Evolutionary conservation across 495 filamentous ascomycete genomes (phyloP), one percentile per base, ranked within the genome.

Genomic region (Neurospora tetraspora): DNA sequence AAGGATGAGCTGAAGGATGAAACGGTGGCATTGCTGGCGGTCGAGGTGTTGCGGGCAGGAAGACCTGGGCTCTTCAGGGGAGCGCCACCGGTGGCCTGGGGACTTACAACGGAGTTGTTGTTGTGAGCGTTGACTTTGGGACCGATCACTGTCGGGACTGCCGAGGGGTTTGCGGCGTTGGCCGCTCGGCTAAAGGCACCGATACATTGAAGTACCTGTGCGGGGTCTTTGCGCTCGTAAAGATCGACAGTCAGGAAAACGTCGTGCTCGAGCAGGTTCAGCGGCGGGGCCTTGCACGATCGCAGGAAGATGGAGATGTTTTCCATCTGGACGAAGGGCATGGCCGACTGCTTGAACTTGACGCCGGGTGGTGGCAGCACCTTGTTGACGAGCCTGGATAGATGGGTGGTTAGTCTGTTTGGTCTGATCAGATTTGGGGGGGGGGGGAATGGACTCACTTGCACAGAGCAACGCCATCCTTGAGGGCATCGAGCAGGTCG

Each of bases 261-360:
- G 80, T 99, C 96, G 83, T 98, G 96, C 5, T 95, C 89, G 39
- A 93, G 94, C 43, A 99, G 88, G 80, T 89, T 92, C 39, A 99
- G 85, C 4, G 96, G 96, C 37, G 92, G 89, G 45, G 86, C 82
- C 80, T 97, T 91, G 82, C 93, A 94, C 69, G 94, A 93, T 76
- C 89, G 90, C 68, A 99, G 90, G 83, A 98, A 99, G 79, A 96
- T 92, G 10, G 95, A 96, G 78, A 99, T 97, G 77, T 99, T 98
- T 80, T 99, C 96, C 96, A 97, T 98, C 82, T 98, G 96, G 39
- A 98, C 94, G 81, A 99, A 99, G 4, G 96, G 96, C 94, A 98
- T 98, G 36, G 89, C 78, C 0, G 93, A 96, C 73, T 89, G 85
- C 82, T 97, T 97, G 78, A 87, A 85, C 79, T 87, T 89, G 80